phyloP scores from a whole-genome alignment of 2,329 filamentous ascomycete species.

The Colletotrichum sp. region DNA sequence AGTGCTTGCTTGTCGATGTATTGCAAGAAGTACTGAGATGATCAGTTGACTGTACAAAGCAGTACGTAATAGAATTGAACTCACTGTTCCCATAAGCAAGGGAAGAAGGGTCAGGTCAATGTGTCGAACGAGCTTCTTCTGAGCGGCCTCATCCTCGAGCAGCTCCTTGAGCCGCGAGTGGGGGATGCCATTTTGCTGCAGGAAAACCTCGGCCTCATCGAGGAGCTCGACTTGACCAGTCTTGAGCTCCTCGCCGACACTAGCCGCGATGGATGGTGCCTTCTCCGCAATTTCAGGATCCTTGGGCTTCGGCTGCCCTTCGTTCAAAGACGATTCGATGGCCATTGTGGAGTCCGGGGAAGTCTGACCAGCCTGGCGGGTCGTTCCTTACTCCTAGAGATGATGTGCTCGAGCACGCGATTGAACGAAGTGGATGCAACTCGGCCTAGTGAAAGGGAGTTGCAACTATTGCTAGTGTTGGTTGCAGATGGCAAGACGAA shows the following conservation, averaged over 20 bases:
- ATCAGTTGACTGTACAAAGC: background rate
- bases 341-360: constrained; percentile 6
- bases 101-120: constrained; percentile 1
- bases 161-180: constrained; percentile 46
- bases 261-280: background rate
- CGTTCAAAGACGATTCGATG: background rate
- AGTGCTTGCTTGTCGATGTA: constrained; percentile 38
- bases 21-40: background rate
- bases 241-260: background rate
- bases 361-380: background rate
- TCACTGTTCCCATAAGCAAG: constrained; percentile 21
- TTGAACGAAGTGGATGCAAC: background rate
- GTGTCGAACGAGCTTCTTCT: constrained; percentile 20
- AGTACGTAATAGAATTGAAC: background rate
- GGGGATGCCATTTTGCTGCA: constrained; percentile 50
- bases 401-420: background rate
- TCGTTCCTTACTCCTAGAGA: background rate
- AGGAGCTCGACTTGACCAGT: constrained; percentile 33
- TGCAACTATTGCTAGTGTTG: background rate
- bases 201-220: constrained; percentile 53
- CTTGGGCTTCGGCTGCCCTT: background rate
- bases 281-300: constrained; percentile 13
- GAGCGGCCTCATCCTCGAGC: constrained; percentile 41
- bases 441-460: background rate
- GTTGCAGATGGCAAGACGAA: background rate